Conservation (phyloP, 192 early-diverging fungal species). For the Funneliformis mosseae region DNA sequence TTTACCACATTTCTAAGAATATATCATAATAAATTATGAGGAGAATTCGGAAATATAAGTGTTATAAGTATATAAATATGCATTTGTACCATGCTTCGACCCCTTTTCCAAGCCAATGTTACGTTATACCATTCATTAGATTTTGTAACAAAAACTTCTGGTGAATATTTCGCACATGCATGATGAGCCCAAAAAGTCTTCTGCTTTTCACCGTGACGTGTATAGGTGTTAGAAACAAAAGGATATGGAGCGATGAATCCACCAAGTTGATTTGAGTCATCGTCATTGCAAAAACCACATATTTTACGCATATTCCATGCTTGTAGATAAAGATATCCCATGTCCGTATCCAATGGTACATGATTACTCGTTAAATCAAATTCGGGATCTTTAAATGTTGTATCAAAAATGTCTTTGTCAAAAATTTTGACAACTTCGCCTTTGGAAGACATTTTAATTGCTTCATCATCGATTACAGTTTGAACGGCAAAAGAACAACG, state of each 20-base stretch:
- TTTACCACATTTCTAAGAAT: constrained; percentile 59
- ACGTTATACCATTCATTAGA: constrained; percentile 86
- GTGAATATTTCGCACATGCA: constrained; percentile 80
- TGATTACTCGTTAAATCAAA: constrained; percentile 35
- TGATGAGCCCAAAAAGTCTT: constrained; percentile 84
- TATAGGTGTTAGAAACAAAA: constrained; percentile 57
- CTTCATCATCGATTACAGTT: constrained; percentile 63
- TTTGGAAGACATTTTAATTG: constrained; percentile 52
- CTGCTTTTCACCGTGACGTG: constrained; percentile 55
- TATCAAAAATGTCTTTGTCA: constrained; percentile 60
- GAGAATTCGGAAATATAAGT: background rate
- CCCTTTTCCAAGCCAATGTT: constrained; percentile 69
- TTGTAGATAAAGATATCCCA: constrained; percentile 49
- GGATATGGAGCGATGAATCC: constrained; percentile 64
- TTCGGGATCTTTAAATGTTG: constrained; percentile 37
- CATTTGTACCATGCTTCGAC: constrained; percentile 66
- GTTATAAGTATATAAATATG: background rate
- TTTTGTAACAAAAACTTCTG: constrained; percentile 75
- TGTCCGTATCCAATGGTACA: constrained; percentile 48
- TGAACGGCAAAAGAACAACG: constrained; percentile 78
- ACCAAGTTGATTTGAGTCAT: constrained; percentile 50
- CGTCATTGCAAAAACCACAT: constrained; percentile 73
- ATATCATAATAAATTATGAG: background rate
- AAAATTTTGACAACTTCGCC: constrained; percentile 62
- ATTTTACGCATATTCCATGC: constrained; percentile 58